Conservation (phyloP, 495 filamentous ascomycete species). For the Aspergillus cristatus region DNA sequence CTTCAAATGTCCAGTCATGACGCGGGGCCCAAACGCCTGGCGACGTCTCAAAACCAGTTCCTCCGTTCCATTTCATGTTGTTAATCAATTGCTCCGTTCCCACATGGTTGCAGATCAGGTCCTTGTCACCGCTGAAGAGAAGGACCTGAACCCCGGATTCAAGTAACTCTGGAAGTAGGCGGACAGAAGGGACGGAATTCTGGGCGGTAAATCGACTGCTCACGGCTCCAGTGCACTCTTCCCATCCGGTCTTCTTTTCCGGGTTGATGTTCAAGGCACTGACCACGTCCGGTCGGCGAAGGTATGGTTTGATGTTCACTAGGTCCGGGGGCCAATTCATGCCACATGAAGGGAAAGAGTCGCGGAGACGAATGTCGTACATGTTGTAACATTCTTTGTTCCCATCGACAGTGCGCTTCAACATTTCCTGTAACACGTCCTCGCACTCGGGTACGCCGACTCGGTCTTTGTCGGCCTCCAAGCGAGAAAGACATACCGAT, state of each 20-base stretch:
- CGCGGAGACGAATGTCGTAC: conserved; percentile 83
- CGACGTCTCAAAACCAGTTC: conserved; percentile 79
- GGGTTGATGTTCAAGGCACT: conserved; percentile 73
- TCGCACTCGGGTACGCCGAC: conserved; percentile 69
- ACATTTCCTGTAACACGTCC: conserved; percentile 57
- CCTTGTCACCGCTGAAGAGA: conserved; percentile 88
- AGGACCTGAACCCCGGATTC: conserved; percentile 61
- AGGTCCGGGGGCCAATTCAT: conserved; percentile 96
- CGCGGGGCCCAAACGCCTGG: conserved; percentile 87
- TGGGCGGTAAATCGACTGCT: conserved; percentile 53
- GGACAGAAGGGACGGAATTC: conserved; percentile 62
- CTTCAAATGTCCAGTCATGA: conserved; percentile 91
- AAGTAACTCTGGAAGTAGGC: conserved; percentile 68
- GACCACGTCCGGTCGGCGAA: conserved; percentile 71
- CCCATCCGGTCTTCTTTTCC: conserved; percentile 78
- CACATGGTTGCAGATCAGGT: conserved; percentile 94
- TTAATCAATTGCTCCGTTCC: conserved; percentile 88
- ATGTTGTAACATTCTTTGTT: conserved; percentile 72
- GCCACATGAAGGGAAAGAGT: conserved; percentile 67
- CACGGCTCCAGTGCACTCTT: conserved; percentile 81
- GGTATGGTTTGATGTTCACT: conserved; percentile 63
- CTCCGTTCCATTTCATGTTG: conserved; percentile 86
- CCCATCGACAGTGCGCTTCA: conserved; percentile 45
- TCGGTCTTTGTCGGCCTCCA: conserved; percentile 47
- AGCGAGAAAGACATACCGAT: conserved; percentile 48